phyloP scores from a whole-genome alignment of 495 filamentous ascomycete species.

The Hypoxylon intermedium region DNA sequence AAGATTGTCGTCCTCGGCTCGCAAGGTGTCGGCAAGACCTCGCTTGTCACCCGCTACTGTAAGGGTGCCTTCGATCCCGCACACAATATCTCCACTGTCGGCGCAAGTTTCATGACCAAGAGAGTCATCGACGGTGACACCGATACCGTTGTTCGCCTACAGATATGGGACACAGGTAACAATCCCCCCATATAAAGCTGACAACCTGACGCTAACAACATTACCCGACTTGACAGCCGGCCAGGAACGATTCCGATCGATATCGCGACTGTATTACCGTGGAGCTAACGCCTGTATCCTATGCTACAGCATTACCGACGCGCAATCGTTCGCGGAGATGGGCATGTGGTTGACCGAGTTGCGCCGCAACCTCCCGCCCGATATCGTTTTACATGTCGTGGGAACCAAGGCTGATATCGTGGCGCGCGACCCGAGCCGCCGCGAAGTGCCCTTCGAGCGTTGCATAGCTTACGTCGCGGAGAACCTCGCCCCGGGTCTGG shows the following conservation, averaged over 20 bases:
- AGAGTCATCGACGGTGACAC: constrained; percentile 83
- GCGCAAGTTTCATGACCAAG: constrained; percentile 94
- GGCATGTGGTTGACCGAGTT: constrained; percentile 87
- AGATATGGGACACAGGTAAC: constrained; percentile 85
- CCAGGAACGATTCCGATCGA: constrained; percentile 92
- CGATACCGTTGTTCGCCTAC: constrained; percentile 79
- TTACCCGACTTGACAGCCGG: constrained; percentile 61
- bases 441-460: constrained; percentile 88
- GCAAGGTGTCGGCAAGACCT: constrained; percentile 95
- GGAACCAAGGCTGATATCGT: constrained; percentile 95
- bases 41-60: constrained; percentile 85
- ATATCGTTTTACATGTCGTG: constrained; percentile 93
- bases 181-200: neutral
- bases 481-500: constrained; percentile 73
- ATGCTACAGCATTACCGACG: constrained; percentile 90
- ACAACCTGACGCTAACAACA: constrained; percentile 11
- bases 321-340: constrained; percentile 89
- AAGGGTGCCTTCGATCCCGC: constrained; percentile 77
- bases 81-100: constrained; percentile 79
- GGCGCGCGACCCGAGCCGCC: constrained; percentile 72
- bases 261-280: constrained; percentile 93
- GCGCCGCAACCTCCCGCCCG: constrained; percentile 69
- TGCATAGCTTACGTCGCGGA: constrained; percentile 96
- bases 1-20: constrained; percentile 91
- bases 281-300: constrained; percentile 93